A percentile compares a stretch with the other conserved stretches of the same genome.
Evolutionary conservation across 2,329 filamentous ascomycete genomes (phyloP).

Genomic region (Colletotrichum limetticola): DNA sequence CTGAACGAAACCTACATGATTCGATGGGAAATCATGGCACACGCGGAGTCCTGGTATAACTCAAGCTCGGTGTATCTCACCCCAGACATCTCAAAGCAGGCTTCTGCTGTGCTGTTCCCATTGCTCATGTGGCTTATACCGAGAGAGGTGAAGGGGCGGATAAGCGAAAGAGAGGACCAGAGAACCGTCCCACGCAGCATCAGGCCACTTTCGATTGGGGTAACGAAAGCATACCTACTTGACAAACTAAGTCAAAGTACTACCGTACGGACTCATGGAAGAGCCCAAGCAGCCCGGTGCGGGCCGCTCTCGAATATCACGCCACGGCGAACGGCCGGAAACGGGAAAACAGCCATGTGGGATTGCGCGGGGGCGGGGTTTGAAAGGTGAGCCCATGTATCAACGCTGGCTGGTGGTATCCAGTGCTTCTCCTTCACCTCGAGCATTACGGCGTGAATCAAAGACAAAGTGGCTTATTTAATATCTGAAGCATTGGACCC

Average conservation of each 20-base stretch:
- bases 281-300: neutral
- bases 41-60: neutral
- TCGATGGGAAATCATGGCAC: neutral
- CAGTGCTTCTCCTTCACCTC: slow-evolving; percentile 1
- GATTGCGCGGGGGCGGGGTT: slow-evolving; percentile 1
- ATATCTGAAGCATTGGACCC: neutral
- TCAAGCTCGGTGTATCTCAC: neutral
- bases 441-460: neutral
- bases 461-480: neutral
- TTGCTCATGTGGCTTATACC: neutral
- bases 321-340: slow-evolving; percentile 1
- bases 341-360: neutral
- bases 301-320: neutral
- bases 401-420: neutral
- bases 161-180: neutral
- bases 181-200: neutral
- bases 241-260: neutral
- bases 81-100: neutral
- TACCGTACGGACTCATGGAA: neutral
- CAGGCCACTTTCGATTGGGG: slow-evolving; percentile 3
- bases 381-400: neutral
- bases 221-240: neutral
- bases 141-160: neutral
- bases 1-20: neutral
- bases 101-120: neutral